Conservation (phyloP, 78 protist species). For the Monosiga brevicollis region DNA sequence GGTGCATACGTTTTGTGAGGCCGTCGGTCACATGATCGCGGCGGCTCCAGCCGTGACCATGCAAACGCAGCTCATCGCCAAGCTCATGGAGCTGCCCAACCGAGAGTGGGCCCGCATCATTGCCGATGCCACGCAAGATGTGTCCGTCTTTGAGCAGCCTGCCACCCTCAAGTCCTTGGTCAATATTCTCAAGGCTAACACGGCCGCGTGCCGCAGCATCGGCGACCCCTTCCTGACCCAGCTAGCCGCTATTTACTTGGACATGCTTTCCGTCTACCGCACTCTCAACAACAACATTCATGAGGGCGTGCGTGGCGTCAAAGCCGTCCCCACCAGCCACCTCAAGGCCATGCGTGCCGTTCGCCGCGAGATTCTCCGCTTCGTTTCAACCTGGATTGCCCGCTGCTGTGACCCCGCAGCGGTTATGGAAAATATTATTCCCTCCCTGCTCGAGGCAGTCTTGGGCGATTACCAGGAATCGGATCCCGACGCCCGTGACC, state of each 20-base stretch:
- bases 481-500: slow-evolving; percentile 5
- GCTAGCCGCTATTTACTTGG: slow-evolving; percentile 71
- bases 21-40: slow-evolving; percentile 84
- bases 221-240: slow-evolving; percentile 68
- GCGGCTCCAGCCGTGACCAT: slow-evolving; percentile 30
- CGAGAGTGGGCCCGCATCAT: slow-evolving; percentile 56
- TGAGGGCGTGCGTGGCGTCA: neutral
- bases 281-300: slow-evolving; percentile 6
- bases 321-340: neutral
- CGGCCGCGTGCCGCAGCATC: slow-evolving; percentile 42
- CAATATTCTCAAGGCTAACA: neutral
- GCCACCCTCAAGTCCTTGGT: neutral
- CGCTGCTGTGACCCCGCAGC: neutral
- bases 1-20: slow-evolving; percentile 86
- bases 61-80: slow-evolving; percentile 46
- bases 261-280: slow-evolving; percentile 63
- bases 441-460: slow-evolving; percentile 15
- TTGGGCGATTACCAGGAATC: slow-evolving; percentile 7
- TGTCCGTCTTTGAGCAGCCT: neutral
- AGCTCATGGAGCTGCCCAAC: slow-evolving; percentile 80
- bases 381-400: neutral
- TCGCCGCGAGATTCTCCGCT: slow-evolving; percentile 3
- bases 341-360: slow-evolving; percentile 7
- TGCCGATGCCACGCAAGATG: slow-evolving; percentile 15
- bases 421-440: neutral